Evolutionary conservation across 2,329 filamentous ascomycete genomes (phyloP), one percentile per base, ranked within the genome.

Genomic region (Curvularia lunata): DNA sequence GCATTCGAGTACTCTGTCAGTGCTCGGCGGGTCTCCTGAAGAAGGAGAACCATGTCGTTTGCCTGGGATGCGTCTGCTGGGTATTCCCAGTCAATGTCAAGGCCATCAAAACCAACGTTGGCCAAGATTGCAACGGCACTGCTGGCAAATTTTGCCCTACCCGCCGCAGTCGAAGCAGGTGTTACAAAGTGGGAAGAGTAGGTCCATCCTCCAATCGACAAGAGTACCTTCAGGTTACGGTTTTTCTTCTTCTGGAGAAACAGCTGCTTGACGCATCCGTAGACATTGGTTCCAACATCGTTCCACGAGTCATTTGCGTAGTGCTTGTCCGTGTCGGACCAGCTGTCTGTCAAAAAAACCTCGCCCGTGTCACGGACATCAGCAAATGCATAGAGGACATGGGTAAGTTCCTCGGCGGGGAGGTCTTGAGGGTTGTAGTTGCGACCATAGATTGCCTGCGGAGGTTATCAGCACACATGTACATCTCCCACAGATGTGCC

Each of bases 1-100:
- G 68, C 59, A 12, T 72, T 58, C 16, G 78, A 76, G 67, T 82
- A 82, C 5, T 61, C 67, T 59, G 80, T 74, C 4, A 82, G 67
- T 30, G 78, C 76, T 28, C 56, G 58, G 45, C 74, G 68, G 13
- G 63, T 66, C 56, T 68, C 72, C 1, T 65, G 61, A 0, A 77
- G 70, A 5, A 77, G 67, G 9, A 62, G 62, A 12, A 77, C 75
- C 58, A 75, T 68, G 55, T 77, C 65, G 27, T 68, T 70, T 18
- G 75, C 73, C 56, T 76, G 68, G 1, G 70, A 62, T 13, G 63
- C 64, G 56, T 75, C 63, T 8, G 63, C 30, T 9, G 74, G 74
- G 50, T 76, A 76, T 49, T 76, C 74, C 74, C 75, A 77, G 52
- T 77, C 75, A 27, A 77, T 64, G 46, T 77, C 75, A 13, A 77